phyloP scores from a whole-genome alignment of 148 eudicot genomes.

The Pharnaceum exiguum region DNA sequence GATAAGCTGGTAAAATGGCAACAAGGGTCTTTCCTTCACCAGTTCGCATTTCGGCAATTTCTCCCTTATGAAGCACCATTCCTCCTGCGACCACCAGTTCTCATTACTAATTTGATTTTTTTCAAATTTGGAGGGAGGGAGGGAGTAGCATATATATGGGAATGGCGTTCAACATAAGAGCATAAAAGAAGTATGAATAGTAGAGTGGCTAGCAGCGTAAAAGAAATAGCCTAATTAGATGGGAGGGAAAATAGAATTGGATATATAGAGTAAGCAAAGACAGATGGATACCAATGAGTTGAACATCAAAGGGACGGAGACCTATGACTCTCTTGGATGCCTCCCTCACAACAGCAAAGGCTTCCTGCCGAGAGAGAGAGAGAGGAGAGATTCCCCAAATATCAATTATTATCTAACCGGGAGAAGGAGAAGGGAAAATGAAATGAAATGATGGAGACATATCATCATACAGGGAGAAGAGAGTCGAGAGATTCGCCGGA shows the following conservation, averaged over 20 bases:
- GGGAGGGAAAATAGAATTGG: background rate
- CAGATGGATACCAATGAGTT: slow-evolving; percentile 53
- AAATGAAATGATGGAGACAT: background rate
- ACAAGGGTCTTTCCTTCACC: slow-evolving; percentile 99
- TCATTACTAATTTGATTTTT: too few relatives aligned
- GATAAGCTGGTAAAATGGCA: slow-evolving; percentile 90
- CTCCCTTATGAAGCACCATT: slow-evolving; percentile 91
- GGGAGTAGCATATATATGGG: too few relatives aligned
- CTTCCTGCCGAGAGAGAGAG: slow-evolving; percentile 49
- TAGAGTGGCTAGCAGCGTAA: background rate
- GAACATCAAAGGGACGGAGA: slow-evolving; percentile 95
- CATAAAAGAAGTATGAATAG: too few relatives aligned
- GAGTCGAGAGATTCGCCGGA: slow-evolving; percentile 65
- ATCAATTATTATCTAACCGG: background rate
- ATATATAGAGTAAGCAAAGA: background rate
- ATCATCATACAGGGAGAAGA: slow-evolving; percentile 57
- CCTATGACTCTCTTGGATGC: slow-evolving; percentile 94
- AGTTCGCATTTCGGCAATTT: slow-evolving; percentile 98
- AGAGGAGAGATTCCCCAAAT: background rate
- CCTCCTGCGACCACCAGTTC: slow-evolving; percentile 46
- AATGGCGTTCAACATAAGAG: too few relatives aligned
- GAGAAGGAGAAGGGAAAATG: background rate
- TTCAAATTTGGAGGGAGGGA: too few relatives aligned
- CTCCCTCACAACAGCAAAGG: slow-evolving; percentile 93
- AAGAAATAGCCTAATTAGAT: background rate